Conservation (phyloP, 148 eudicot species). For the Camellia granthamiana region DNA sequence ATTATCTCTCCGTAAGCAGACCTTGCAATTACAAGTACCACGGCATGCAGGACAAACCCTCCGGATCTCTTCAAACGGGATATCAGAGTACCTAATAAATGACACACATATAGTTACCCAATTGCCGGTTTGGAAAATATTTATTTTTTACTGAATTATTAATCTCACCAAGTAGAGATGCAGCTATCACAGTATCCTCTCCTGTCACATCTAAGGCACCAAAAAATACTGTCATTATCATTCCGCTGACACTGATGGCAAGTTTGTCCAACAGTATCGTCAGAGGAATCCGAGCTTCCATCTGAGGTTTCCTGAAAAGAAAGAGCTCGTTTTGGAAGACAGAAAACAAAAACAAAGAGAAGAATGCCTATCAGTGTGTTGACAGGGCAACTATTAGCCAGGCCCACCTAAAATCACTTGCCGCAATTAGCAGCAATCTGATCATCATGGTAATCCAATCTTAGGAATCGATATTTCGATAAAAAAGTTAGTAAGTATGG, state of each 20-base stretch:
- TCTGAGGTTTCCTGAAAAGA: conserved; percentile 63
- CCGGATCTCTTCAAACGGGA: conserved; percentile 65
- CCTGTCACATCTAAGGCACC: conserved; percentile 87
- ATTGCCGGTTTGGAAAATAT: conserved; percentile 6
- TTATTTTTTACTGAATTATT: neutral
- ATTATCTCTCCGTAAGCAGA: conserved; percentile 79
- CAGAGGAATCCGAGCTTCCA: conserved; percentile 64
- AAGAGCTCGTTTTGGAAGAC: conserved; percentile 14
- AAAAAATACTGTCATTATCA: conserved; percentile 44
- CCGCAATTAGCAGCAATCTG: neutral
- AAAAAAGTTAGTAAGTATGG: too few species aligned
- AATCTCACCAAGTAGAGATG: conserved; percentile 77
- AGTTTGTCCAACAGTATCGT: conserved; percentile 58
- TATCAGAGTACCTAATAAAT: conserved; percentile 63
- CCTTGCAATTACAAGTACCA: conserved; percentile 81
- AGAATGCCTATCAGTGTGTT: conserved; percentile 21
- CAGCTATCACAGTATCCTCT: conserved; percentile 87
- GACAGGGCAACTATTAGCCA: neutral
- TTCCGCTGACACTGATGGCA: conserved; percentile 86
- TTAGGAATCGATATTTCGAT: neutral
- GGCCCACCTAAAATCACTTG: neutral
- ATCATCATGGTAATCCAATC: neutral
- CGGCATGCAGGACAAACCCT: conserved; percentile 95
- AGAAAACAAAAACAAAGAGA: conserved; percentile 2
- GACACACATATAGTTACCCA: conserved; percentile 10